phyloP scores from a whole-genome alignment of 106 monocot species.

The Phalaenopsis aphrodite region DNA sequence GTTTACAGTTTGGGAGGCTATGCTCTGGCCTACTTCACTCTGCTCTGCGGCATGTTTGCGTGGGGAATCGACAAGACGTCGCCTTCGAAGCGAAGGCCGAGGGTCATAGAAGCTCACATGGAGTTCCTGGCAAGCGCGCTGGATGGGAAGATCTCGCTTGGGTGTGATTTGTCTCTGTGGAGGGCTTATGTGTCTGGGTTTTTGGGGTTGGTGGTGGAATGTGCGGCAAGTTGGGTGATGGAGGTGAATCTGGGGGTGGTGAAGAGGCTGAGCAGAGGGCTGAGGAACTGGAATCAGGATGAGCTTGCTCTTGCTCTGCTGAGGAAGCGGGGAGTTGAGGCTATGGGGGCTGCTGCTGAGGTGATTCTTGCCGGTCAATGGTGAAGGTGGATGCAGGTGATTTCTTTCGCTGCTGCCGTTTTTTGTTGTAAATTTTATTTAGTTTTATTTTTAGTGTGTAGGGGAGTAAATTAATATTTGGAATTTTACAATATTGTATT shows the following conservation, averaged over 20 bases:
- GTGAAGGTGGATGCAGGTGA: background rate
- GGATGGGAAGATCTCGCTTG: conserved; percentile 72
- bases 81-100: conserved; percentile 35
- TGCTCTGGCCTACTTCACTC: conserved; percentile 62
- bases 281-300: conserved; percentile 55
- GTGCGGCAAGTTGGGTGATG: conserved; percentile 68
- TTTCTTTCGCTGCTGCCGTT: background rate
- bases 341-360: conserved; percentile 74
- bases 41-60: conserved; percentile 71
- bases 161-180: conserved; percentile 66
- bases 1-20: conserved; percentile 44
- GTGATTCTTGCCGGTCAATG: conserved; percentile 23
- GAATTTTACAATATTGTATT: no score
- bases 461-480: no score
- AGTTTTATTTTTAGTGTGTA: background rate
- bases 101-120: conserved; percentile 57
- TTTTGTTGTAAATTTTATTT: background rate
- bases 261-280: conserved; percentile 50
- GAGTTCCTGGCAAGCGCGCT: conserved; percentile 71
- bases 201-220: conserved; percentile 63
- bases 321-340: conserved; percentile 36
- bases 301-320: conserved; percentile 70
- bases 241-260: conserved; percentile 48
- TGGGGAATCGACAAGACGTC: conserved; percentile 64
- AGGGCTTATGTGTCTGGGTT: conserved; percentile 61